phyloP scores from a whole-genome alignment of 108 stramenopile genomes.

The Fragilariopsis cylindrus region DNA sequence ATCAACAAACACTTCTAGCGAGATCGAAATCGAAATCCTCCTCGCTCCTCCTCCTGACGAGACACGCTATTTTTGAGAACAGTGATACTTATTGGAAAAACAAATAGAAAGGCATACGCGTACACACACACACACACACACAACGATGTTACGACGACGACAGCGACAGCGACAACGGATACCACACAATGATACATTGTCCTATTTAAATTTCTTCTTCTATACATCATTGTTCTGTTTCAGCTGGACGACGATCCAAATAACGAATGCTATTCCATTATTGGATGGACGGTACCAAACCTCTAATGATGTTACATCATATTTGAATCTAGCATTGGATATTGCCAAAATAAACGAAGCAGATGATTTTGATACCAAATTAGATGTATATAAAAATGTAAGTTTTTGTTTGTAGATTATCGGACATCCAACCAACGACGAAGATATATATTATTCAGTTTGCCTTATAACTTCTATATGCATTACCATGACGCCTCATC shows the following conservation, averaged over 20 bases:
- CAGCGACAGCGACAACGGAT: not conserved
- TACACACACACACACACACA: not conserved
- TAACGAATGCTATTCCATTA: conserved; percentile 7
- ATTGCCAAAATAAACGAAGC: conserved; percentile 35
- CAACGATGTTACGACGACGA: not conserved
- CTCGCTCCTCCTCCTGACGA: too few relatives aligned
- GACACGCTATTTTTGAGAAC: too few relatives aligned
- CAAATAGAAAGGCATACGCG: too few relatives aligned
- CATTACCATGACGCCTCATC: not conserved
- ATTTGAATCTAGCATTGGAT: conserved; percentile 34
- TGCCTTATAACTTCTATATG: not conserved
- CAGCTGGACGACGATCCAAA: conserved; percentile 9
- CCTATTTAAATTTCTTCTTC: too few relatives aligned
- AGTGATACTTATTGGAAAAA: too few relatives aligned
- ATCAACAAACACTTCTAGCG: too few relatives aligned
- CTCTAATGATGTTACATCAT: conserved; percentile 28
- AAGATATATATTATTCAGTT: not conserved
- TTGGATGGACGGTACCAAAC: conserved; percentile 35
- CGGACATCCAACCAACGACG: not conserved
- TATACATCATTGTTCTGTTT: not conserved
- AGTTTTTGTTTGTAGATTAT: conserved; percentile 2
- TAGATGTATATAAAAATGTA: conserved; percentile 30
- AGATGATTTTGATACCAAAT: conserved; percentile 14
- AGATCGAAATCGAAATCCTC: too few relatives aligned
- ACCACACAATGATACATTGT: not conserved